Conservation (phyloP, 1,284 basidiomycete genomes). For the Thelephora terrestris region DNA sequence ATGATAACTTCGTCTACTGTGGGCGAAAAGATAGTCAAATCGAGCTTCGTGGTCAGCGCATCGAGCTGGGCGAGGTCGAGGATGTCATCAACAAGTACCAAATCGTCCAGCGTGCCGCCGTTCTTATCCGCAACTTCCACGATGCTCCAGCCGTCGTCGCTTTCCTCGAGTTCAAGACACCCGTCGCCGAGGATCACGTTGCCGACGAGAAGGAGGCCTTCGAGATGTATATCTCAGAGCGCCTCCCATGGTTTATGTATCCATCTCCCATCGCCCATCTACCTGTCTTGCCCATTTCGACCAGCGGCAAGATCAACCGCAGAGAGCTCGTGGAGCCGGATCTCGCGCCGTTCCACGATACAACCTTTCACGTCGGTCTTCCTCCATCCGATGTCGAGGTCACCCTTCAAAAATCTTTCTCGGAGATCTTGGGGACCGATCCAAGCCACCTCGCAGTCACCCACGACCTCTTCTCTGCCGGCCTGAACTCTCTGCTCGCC, state of each 20-base stretch:
- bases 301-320: conserved; percentile 19
- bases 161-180: conserved; percentile 18
- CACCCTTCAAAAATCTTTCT: conserved; percentile 18
- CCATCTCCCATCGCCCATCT: conserved; percentile 19
- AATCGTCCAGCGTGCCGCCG: conserved; percentile 12
- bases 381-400: conserved; percentile 18
- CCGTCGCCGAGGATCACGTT: conserved; percentile 3
- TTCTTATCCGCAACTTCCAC: conserved; percentile 18
- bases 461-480: conserved; percentile 20
- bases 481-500: conserved; percentile 22
- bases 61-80: conserved; percentile 24
- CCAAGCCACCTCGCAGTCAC: conserved; percentile 16
- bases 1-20: conserved; percentile 23
- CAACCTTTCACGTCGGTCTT: conserved; percentile 16
- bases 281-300: conserved; percentile 16
- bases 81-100: conserved; percentile 17
- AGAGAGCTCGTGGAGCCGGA: conserved; percentile 19
- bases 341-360: conserved; percentile 16
- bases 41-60: conserved; percentile 23
- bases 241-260: conserved; percentile 22
- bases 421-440: conserved; percentile 14
- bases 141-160: conserved; percentile 21
- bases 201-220: conserved; percentile 19
- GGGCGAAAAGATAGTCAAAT: conserved; percentile 23
- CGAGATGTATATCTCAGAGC: conserved; percentile 19